Base-by-base conservation (phyloP, 371 early-diverging fungal species). In the Mucor indicus region DNA sequence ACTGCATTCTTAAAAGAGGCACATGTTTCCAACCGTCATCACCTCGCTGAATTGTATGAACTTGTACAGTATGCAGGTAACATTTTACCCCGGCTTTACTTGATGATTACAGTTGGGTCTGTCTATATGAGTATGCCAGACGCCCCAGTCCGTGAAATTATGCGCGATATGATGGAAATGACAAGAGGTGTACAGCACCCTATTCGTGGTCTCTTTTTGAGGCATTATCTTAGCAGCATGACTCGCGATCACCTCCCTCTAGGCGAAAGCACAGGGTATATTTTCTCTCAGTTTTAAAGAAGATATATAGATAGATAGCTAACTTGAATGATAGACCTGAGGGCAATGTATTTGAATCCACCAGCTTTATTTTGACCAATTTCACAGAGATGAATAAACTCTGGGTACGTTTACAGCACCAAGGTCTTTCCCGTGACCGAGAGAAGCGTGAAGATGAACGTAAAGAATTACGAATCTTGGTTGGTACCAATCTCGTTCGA, bases 121-220 rank as follows among this genome's bases (percentile, higher is more conserved):
- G 92, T 87, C 12, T 94, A 90, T 63, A 92, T 96, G 92, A 82
- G 89, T 39, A 73, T 89, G 59, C 68, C 70, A 5, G 85, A 84
- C 43, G 81, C 95, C 1, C 96, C 96, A 2, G 87, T 93, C 23
- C 87, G 88, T 50, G 94, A 93, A 53, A 80, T 97, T 48, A 91
- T 97, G 90, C 78, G 86, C 57, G 98, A 97, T 64, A 92, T 97
- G 94, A 80, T 96, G 66, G 96, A 96, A 60, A 97, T 97, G 98
- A 60, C 88, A 13, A 77, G 93, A 33, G 98, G 96, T 51, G 95
- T 97, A 10, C 98, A 97, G 71, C 98, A 97, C 50, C 95, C 98
- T 5, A 93, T 90, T 5, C 81, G 98, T 31, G 98, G 98, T 4
- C 70, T 97, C 47, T 97, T 97, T 63, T 62, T 97, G 55, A 72